Percentiles rank a stretch among this genome's conserved stretches.
These are phyloP conservation scores for Phytophthora hibernalis DNA, from an alignment of 352 stramenopile genomes.

Conservation along the genomic window DNA sequence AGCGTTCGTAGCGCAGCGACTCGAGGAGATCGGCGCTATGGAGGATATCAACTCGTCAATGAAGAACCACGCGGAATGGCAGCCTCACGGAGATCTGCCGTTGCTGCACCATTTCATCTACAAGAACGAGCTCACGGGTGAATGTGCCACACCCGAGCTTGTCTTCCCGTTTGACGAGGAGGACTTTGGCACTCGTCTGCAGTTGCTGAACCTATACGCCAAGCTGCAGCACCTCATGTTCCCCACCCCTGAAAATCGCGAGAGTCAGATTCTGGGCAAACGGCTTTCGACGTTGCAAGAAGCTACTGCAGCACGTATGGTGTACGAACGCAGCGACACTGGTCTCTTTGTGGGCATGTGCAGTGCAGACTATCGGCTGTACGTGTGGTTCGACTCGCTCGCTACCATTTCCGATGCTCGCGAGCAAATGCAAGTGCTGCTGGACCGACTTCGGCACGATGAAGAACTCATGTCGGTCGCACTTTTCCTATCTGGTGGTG, in stretches of 20 bases:
- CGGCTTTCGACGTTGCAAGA: constrained; percentile 42
- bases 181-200: constrained; percentile 40
- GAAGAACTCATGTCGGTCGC: constrained; percentile 59
- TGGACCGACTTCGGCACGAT: constrained; percentile 62
- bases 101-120: constrained; percentile 73
- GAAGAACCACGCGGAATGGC: constrained; percentile 43
- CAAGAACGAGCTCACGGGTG: constrained; percentile 73
- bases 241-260: constrained; percentile 15
- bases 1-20: constrained; percentile 45
- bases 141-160: constrained; percentile 54
- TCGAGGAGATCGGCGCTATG: constrained; percentile 49
- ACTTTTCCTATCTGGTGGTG: constrained; percentile 35
- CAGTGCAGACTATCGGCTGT: constrained; percentile 62
- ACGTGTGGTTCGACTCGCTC: constrained; percentile 64
- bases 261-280: constrained; percentile 65
- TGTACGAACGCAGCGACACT: constrained; percentile 56
- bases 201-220: constrained; percentile 62
- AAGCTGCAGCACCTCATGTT: constrained; percentile 67
- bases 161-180: constrained; percentile 54
- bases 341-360: constrained; percentile 62
- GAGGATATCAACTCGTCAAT: constrained; percentile 50
- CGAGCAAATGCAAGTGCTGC: constrained; percentile 60
- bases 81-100: constrained; percentile 60
- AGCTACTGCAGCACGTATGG: constrained; percentile 47
- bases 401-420: constrained; percentile 52